Conservation (phyloP, 495 filamentous ascomycete genomes). For the Baudoinia panamericana region DNA sequence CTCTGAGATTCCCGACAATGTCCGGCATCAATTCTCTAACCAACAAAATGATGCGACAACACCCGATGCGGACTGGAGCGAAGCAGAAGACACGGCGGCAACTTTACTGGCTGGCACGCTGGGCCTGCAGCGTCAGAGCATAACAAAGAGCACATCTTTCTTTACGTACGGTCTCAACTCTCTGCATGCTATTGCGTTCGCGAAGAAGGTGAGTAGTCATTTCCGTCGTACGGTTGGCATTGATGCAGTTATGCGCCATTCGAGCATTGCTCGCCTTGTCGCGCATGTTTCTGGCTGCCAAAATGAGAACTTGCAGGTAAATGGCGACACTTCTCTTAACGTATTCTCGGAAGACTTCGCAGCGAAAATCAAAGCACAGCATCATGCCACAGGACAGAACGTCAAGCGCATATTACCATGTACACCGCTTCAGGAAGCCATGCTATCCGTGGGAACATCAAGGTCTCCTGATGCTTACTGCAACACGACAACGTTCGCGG, state of each 20-base stretch:
- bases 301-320: no score
- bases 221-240: conserved; percentile 40
- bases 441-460: conserved; percentile 44
- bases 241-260: conserved; percentile 41
- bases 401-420: conserved; percentile 55
- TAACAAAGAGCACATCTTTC: conserved; percentile 41
- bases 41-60: conserved; percentile 11
- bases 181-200: conserved; percentile 60
- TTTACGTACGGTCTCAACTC: conserved; percentile 65
- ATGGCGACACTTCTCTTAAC: conserved; percentile 6
- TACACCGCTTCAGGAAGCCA: conserved; percentile 69
- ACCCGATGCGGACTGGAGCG: conserved; percentile 30
- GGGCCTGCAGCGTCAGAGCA: conserved; percentile 29
- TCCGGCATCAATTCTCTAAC: conserved; percentile 23
- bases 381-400: conserved; percentile 24
- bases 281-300: no score
- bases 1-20: conserved; percentile 8
- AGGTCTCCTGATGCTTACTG: conserved; percentile 35
- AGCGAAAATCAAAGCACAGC: conserved; percentile 24
- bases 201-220: conserved; percentile 36
- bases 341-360: conserved; percentile 31
- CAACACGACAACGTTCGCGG: conserved; percentile 41
- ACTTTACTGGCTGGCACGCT: conserved; percentile 38
- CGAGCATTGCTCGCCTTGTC: conserved; percentile 2
- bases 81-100: conserved; percentile 35